phyloP scores from a whole-genome alignment of 441 rosid genomes.

The Euphorbia celastroides region DNA sequence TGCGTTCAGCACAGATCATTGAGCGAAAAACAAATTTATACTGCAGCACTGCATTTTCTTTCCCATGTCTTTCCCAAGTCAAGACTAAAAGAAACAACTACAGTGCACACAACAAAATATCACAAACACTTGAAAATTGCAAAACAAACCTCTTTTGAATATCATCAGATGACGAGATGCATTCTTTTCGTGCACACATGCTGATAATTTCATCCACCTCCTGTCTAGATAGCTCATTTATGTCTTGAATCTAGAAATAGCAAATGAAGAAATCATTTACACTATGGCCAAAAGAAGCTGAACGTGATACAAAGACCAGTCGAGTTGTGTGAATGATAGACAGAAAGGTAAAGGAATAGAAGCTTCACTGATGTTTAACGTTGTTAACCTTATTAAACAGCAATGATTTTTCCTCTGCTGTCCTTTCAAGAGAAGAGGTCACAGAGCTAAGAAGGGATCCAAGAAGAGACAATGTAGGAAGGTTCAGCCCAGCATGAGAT shows the following conservation, averaged over 20 bases:
- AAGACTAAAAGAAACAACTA: background rate
- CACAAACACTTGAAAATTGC: background rate
- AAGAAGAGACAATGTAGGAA: constrained; percentile 59
- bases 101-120: background rate
- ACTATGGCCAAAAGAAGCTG: constrained; percentile 5
- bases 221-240: constrained; percentile 93
- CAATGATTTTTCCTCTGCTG: constrained; percentile 77
- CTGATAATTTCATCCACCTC: constrained; percentile 89
- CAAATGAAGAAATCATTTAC: constrained; percentile 7
- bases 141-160: constrained; percentile 65
- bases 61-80: background rate
- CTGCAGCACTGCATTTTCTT: background rate
- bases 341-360: background rate
- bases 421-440: constrained; percentile 69
- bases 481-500: constrained; percentile 47
- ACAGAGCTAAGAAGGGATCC: constrained; percentile 64
- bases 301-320: background rate
- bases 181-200: constrained; percentile 55
- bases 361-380: background rate
- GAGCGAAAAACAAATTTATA: constrained; percentile 1
- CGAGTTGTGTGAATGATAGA: background rate
- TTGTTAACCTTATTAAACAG: constrained; percentile 66
- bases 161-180: constrained; percentile 63
- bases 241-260: constrained; percentile 64
- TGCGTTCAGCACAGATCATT: background rate